Base-by-base conservation (phyloP, 2,329 filamentous ascomycete genomes). In the Coniochaeta sp. region DNA sequence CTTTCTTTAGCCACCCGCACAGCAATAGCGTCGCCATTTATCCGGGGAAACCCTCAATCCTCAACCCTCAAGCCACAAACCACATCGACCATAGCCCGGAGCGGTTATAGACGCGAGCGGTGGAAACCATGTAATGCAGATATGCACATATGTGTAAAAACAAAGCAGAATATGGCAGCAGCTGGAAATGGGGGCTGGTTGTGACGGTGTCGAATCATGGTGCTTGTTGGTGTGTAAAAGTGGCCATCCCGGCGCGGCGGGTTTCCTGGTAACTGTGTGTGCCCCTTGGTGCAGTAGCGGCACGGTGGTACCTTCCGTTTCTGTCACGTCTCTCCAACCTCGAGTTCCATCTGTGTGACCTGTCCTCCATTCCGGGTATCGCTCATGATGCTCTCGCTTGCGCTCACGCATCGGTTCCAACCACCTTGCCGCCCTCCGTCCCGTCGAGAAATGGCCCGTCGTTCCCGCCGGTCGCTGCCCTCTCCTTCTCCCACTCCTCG, bases 401-500 rank as follows among this genome's bases (percentile, higher is more conserved):
- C n/a, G n/a, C n/a, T 57, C 55, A 57, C 24, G 55, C 55, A 57
- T 66, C 65, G 3, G 74, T 71, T 3, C 75, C 75, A 28, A 77
- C 72, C 3, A 80, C 78, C 57, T 75, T 74, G 0, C 77, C 77
- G 1, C 66, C 73, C 0, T 76, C 73, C 0, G 77, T 80, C 8
- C 79, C 78, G 16, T 79, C 74, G 62, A 79, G 59, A 0, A 77
- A 73, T 42, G 77, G 77, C 17, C 66, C 66, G 17, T 68, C 68
- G 14, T 64, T 62, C 14, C 61, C 64, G 60, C 65, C 71, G 8
- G 69, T 67, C 6, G 68, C 68, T 26, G 73, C 74, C 67, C 70
- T 73, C 74, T 89, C 83, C 74, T 84, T 86, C 76, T 90, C 85
- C 86, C 89, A 96, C 78, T 97, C 91, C 69, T 92, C 90, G 0